Base-by-base conservation (phyloP, 2,329 filamentous ascomycete species). In the Neonectria magnoliae region DNA sequence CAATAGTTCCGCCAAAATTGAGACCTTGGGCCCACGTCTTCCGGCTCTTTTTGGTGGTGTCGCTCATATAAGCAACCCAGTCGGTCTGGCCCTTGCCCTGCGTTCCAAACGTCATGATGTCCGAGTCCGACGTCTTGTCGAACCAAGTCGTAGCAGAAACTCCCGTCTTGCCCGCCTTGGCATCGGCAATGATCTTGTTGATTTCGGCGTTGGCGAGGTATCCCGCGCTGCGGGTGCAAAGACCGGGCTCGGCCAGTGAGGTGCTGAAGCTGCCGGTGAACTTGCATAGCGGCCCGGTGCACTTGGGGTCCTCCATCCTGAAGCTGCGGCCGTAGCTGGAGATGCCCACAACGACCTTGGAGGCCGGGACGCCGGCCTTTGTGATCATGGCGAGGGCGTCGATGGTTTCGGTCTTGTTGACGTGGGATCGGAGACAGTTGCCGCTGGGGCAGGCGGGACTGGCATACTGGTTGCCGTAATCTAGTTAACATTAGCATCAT, bases 351-450 rank as follows among this genome's bases (percentile, higher is more conserved):
- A 76, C 57, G 6, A 77, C 48, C 68, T 78, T 80, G 56, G 70
- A 66, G 0, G 77, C 71, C 1, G 73, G 68, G 0, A 78, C 78
- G 3, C 77, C 77, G 1, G 77, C 77, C 52, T 78, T 79, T 1
- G 77, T 79, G 36, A 79, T 71, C 76, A 80, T 81, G 1, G 75
- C 63, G 13, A 83, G 67, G 0, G 80, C 67, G n/a, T 70, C 70
- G 4, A 68, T 41, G 1, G 78, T 81, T 55, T 82, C 80, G 5
- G 80, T 82, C 47, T 73, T 57, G 70, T 82, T 82, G 64, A 81
- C 70, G 63, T 81, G 79, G 0, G 72, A 76, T 0, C 78, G 77
- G 1, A 82, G 72, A 51, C 81, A 78, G 66, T 76, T 75, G 2
- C 76, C 76, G 7, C 11, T 59, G 1, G 69, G 64, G 54, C 76